Evolutionary conservation across 1,139 yeast genomes (phyloP).

Genomic region (Eremothecium cymbalariae): DNA sequence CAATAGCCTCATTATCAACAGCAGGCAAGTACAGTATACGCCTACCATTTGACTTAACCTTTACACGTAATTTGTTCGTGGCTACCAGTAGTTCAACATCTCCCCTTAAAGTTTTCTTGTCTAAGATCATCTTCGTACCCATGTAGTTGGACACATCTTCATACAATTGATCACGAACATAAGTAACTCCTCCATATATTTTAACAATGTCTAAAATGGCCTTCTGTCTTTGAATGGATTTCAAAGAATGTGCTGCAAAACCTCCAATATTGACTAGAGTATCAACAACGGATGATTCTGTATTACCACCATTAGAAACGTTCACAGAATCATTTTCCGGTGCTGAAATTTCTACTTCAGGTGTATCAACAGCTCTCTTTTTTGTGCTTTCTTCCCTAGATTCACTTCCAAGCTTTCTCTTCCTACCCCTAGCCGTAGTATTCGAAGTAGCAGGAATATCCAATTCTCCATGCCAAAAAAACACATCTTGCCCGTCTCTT

Average conservation of each 20-base stretch:
- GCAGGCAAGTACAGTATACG: constrained; percentile 24
- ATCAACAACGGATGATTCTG: constrained; percentile 12
- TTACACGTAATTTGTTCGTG: constrained; percentile 18
- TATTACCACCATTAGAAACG: neutral
- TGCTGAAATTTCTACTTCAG: constrained; percentile 1
- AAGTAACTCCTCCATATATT: constrained; percentile 26
- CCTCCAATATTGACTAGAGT: constrained; percentile 25
- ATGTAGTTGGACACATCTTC: constrained; percentile 26
- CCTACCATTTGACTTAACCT: constrained; percentile 18
- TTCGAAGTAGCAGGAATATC: constrained; percentile 17
- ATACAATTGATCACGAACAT: constrained; percentile 25
- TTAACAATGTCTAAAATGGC: constrained; percentile 26
- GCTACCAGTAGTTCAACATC: constrained; percentile 26
- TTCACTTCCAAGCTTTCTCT: constrained; percentile 11
- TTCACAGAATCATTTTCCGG: neutral
- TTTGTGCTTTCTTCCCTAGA: constrained; percentile 4
- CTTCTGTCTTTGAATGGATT: constrained; percentile 29
- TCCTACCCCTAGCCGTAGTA: constrained; percentile 19
- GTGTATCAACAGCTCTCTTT: constrained; percentile 1
- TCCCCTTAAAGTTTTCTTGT: constrained; percentile 29
- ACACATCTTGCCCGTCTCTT: constrained; percentile 17
- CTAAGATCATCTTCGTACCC: constrained; percentile 26
- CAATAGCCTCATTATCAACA: constrained; percentile 15
- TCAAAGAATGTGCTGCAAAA: constrained; percentile 28
- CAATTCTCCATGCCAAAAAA: constrained; percentile 31